A percentile compares a stretch with the other conserved stretches of the same genome.
Conservation (phyloP, 768 basidiomycete species). For the Russula foetens region DNA sequence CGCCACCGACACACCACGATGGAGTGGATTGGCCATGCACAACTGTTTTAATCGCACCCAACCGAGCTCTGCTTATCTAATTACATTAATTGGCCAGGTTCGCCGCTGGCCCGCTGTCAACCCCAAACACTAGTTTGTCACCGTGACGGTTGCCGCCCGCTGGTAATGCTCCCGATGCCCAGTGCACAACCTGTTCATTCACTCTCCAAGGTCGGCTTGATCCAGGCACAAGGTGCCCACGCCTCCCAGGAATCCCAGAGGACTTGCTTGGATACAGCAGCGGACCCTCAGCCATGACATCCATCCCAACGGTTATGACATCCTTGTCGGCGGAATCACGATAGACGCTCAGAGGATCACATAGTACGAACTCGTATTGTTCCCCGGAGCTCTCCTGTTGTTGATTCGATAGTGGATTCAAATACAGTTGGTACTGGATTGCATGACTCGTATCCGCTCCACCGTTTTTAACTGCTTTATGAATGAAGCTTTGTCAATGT, state of each 20-base stretch:
- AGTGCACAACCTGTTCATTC: too few relatives aligned
- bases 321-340: background rate
- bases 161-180: too few relatives aligned
- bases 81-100: too few relatives aligned
- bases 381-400: background rate
- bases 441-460: background rate
- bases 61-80: too few relatives aligned
- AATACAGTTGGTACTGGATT: background rate
- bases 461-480: background rate
- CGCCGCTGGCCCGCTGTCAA: too few relatives aligned
- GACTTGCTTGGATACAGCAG: background rate
- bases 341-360: background rate
- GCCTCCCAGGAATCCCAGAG: background rate
- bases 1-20: too few relatives aligned
- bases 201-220: background rate
- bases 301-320: background rate
- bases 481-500: background rate
- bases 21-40: too few relatives aligned
- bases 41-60: too few relatives aligned
- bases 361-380: background rate
- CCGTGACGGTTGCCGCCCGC: too few relatives aligned
- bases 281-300: background rate
- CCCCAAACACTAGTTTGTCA: too few relatives aligned
- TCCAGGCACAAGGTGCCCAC: background rate
- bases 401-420: background rate